Percentiles rank a stretch among this genome's conserved stretches.
phyloP scores from a whole-genome alignment of 768 basidiomycete genomes.

The Fomitopsis pulvina region DNA sequence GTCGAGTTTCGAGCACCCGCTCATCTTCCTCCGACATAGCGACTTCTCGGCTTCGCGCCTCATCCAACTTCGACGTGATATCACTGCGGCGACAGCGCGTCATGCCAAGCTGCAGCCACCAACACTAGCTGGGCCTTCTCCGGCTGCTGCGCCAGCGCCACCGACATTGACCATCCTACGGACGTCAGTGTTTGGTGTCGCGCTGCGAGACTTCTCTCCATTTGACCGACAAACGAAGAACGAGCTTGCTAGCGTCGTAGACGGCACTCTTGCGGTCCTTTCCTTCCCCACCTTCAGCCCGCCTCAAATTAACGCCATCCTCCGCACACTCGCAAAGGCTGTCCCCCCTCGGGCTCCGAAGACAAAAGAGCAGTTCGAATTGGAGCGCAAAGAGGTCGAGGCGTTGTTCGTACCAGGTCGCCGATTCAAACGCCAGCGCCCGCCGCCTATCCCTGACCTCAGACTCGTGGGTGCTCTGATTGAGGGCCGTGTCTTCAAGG shows the following conservation, averaged over 20 bases:
- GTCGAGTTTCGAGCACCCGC: constrained; percentile 45
- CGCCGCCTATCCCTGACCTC: constrained; percentile 56
- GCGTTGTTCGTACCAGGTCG: constrained; percentile 67
- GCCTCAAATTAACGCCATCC: constrained; percentile 59
- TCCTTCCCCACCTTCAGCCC: constrained; percentile 63
- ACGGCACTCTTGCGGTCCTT: constrained; percentile 62
- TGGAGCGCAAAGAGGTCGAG: constrained; percentile 39
- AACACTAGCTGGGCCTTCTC: constrained; percentile 25
- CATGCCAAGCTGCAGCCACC: constrained; percentile 24
- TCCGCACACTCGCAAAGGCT: constrained; percentile 59
- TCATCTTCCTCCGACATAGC: constrained; percentile 75
- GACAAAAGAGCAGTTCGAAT: constrained; percentile 44
- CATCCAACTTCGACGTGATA: constrained; percentile 61
- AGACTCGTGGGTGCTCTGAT: constrained; percentile 73
- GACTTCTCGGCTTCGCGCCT: constrained; percentile 68
- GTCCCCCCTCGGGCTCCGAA: constrained; percentile 54
- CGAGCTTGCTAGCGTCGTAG: constrained; percentile 47
- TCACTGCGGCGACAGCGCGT: constrained; percentile 42
- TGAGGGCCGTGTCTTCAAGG: constrained; percentile 65
- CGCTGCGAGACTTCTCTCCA: constrained; percentile 53
- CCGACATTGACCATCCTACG: constrained; percentile 58
- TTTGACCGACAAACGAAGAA: constrained; percentile 42
- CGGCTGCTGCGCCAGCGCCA: constrained; percentile 23
- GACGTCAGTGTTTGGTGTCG: constrained; percentile 75
- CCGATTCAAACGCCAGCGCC: constrained; percentile 52